Percentiles rank a stretch among this genome's conserved stretches.
phyloP scores from a whole-genome alignment of 495 filamentous ascomycete species.

The Pseudoneurospora amorphoporcata region DNA sequence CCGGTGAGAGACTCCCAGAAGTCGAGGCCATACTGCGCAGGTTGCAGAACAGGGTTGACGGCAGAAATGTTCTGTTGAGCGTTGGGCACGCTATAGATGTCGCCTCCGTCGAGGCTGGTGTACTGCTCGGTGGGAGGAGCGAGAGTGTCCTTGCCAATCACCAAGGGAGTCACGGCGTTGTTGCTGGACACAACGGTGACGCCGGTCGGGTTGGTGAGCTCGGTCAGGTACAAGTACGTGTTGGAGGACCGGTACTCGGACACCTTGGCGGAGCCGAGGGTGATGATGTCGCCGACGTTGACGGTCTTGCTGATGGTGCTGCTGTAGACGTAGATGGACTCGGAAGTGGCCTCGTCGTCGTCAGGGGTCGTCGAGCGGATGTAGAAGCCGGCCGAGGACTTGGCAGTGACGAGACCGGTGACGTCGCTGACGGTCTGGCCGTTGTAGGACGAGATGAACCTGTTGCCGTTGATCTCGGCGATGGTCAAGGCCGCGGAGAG shows the following conservation, averaged over 20 bases:
- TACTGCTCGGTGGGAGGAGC: constrained; percentile 43
- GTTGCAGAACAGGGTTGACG: constrained; percentile 43
- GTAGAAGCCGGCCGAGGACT: constrained; percentile 46
- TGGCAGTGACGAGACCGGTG: constrained; percentile 49
- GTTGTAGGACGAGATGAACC: constrained; percentile 45
- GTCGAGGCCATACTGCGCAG: constrained; percentile 46
- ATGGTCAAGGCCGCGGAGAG: constrained; percentile 39
- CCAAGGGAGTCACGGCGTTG: constrained; percentile 33
- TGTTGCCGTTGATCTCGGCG: constrained; percentile 50
- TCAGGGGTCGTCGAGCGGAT: constrained; percentile 43
- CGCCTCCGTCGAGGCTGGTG: constrained; percentile 41
- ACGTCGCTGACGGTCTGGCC: constrained; percentile 41
- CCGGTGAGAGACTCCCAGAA: constrained; percentile 55
- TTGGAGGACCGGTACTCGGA: constrained; percentile 42
- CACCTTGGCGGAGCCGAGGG: constrained; percentile 40
- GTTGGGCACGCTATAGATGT: constrained; percentile 45
- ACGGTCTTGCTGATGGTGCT: constrained; percentile 25
- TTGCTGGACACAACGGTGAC: constrained; percentile 34
- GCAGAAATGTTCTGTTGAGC: constrained; percentile 40
- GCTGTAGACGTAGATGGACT: constrained; percentile 48
- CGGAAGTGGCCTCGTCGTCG: constrained; percentile 30
- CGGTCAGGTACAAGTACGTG: constrained; percentile 46
- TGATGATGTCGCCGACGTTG: constrained; percentile 47
- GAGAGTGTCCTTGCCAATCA: constrained; percentile 40
- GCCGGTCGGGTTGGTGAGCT: constrained; percentile 40